Base-by-base conservation (phyloP, 108 stramenopile genomes). In the Skeletonema costatum region DNA sequence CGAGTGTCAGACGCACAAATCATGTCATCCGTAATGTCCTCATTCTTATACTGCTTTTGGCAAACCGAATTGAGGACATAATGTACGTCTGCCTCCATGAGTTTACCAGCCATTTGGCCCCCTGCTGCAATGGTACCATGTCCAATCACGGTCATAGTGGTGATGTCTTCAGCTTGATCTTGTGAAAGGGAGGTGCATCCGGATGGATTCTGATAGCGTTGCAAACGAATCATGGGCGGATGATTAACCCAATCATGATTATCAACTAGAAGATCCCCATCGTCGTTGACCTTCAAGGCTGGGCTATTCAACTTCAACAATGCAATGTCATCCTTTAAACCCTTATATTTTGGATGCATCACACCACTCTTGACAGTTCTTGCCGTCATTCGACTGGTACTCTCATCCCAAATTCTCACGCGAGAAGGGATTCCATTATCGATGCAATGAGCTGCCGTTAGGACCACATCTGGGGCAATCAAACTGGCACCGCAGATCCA, bases 401-500 rank as follows among this genome's bases (percentile, higher is more conserved):
- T 35, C 2, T 35, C 2, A 36, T 36, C 35, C 25, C 25, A 25
- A 25, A 25, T 36, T 1, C 1, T 6, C 6, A 6, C 6, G 1
- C 4, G 4, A 36, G 35, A 1, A 6, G 35, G 35, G 35, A 0
- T 0, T 36, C 8, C 8, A 29, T 79, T 0, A 25, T 25, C 0
- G 25, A 25, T 2, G 29, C 84, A 85, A 61, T 85, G 84, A 3
- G 84, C 84, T 36, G 84, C 84, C 32, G 84, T 70, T 1, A 85
- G 19, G 21, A 85, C 32, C 19, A 85, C 67, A 35, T 85, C 79
- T 13, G 80, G 65, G 25, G 70, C 67, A 36, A 85, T 85, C n/a
- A 85, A 56, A 6, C 64, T 32, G 16, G 60, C 84, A 5, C 84
- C 84, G 44, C 84, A 85, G 21, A 5, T n/a, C 44, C 44, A 14